Conservation (phyloP, 805 yeast species). For the Starmerella geochares region DNA sequence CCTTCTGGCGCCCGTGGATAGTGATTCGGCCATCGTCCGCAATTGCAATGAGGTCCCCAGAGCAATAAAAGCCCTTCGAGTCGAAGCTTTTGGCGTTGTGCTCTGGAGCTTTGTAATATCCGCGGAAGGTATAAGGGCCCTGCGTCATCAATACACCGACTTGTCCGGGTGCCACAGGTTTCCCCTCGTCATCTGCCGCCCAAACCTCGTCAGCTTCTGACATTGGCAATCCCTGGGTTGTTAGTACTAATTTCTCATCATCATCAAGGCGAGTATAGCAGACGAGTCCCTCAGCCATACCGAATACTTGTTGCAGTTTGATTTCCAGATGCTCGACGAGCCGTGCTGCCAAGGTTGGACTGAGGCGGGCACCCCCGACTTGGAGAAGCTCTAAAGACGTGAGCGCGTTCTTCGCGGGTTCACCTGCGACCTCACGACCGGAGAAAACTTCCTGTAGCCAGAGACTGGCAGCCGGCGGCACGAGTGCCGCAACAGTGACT, state of each 20-base stretch:
- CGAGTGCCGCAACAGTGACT: constrained; percentile 17
- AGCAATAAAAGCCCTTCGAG: constrained; percentile 18
- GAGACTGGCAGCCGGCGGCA: constrained; percentile 19
- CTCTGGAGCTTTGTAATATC: constrained; percentile 18
- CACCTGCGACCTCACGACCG: not conserved
- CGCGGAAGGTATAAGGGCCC: constrained; percentile 21
- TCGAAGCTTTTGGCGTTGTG: constrained; percentile 18
- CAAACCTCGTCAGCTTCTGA: constrained; percentile 18
- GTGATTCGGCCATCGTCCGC: constrained; percentile 15
- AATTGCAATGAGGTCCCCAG: constrained; percentile 18
- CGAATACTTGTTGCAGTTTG: constrained; percentile 19
- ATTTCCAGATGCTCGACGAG: constrained; percentile 10
- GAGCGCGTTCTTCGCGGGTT: not conserved
- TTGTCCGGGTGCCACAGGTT: constrained; percentile 7
- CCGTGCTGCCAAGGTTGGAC: constrained; percentile 16
- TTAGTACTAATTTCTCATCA: constrained; percentile 3
- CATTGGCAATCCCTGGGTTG: constrained; percentile 20
- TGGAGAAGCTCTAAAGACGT: constrained; percentile 14
- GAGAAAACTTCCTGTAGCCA: constrained; percentile 16
- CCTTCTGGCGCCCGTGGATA: constrained; percentile 19
- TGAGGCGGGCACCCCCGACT: constrained; percentile 18
- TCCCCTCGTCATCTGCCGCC: constrained; percentile 13
- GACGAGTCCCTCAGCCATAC: constrained; percentile 22
- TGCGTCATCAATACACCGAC: constrained; percentile 19
- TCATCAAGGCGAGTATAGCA: constrained; percentile 18